Conservation (phyloP, 1,139 yeast species). For the Debaryomyces coudertii region DNA sequence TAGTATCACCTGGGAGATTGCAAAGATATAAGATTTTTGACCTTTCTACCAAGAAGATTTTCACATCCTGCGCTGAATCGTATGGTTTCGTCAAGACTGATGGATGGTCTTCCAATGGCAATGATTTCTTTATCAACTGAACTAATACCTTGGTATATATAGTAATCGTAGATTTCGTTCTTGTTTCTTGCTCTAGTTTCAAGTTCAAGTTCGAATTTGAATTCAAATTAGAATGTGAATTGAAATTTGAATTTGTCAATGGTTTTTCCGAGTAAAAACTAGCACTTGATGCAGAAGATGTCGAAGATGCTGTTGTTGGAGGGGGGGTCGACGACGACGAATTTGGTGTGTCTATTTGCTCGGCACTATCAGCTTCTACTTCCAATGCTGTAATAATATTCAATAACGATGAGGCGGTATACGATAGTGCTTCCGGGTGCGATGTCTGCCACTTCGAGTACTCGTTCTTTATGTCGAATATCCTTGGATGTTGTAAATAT, state of each 20-base stretch:
- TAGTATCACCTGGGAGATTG: constrained; percentile 81
- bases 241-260: constrained; percentile 5
- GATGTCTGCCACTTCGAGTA: constrained; percentile 68
- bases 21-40: constrained; percentile 79
- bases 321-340: constrained; percentile 11
- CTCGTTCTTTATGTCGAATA: constrained; percentile 78
- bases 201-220: constrained; percentile 3
- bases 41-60: constrained; percentile 68
- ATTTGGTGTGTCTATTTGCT: constrained; percentile 11
- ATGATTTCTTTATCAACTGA: constrained; percentile 57
- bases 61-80: constrained; percentile 71
- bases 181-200: constrained; percentile 15
- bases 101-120: constrained; percentile 55
- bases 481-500: constrained; percentile 73
- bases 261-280: constrained; percentile 11
- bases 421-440: constrained; percentile 63
- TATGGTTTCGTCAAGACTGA: constrained; percentile 70
- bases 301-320: constrained; percentile 6
- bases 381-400: constrained; percentile 64
- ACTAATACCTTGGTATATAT: constrained; percentile 47
- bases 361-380: constrained; percentile 40
- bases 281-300: constrained; percentile 14
- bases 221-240: background rate
- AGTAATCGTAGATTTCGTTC: constrained; percentile 19
- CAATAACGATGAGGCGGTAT: constrained; percentile 50